phyloP scores from a whole-genome alignment of 148 eudicot genomes.

The Arbutus unedo region DNA sequence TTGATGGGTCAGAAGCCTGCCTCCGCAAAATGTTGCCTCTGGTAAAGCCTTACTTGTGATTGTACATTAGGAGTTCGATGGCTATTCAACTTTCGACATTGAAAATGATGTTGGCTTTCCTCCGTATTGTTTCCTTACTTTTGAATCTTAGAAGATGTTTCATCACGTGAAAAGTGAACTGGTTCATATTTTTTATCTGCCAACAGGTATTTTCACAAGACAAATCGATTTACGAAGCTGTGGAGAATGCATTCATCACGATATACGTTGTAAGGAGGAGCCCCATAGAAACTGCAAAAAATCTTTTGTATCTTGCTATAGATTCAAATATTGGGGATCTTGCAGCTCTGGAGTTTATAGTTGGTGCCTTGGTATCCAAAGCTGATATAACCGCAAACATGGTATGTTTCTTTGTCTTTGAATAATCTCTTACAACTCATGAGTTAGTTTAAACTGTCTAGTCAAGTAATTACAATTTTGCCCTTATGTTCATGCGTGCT shows the following conservation, averaged over 20 bases:
- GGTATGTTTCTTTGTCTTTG: slow-evolving; percentile 36
- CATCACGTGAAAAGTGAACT: background rate
- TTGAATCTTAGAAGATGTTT: slow-evolving; percentile 5
- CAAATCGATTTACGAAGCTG: slow-evolving; percentile 86
- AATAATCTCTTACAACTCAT: background rate
- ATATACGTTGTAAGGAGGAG: slow-evolving; percentile 68
- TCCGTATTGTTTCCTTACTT: background rate
- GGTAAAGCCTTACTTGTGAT: slow-evolving; percentile 43
- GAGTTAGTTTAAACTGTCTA: background rate
- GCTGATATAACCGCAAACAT: slow-evolving; percentile 71
- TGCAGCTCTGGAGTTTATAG: slow-evolving; percentile 79
- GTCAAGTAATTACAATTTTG: background rate
- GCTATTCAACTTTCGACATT: background rate
- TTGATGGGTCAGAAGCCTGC: slow-evolving; percentile 90
- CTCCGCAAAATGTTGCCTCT: slow-evolving; percentile 94
- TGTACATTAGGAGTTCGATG: background rate
- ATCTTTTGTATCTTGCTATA: slow-evolving; percentile 66
- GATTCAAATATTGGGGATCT: slow-evolving; percentile 95
- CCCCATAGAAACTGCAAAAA: slow-evolving; percentile 82
- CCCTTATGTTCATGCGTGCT: background rate
- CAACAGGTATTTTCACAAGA: slow-evolving; percentile 90
- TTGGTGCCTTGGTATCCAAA: slow-evolving; percentile 77
- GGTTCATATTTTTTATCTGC: slow-evolving; percentile 16
- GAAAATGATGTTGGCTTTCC: background rate
- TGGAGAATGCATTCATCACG: slow-evolving; percentile 87